Conservation (phyloP, 2,329 filamentous ascomycete species). For the Monosporascus sp. region DNA sequence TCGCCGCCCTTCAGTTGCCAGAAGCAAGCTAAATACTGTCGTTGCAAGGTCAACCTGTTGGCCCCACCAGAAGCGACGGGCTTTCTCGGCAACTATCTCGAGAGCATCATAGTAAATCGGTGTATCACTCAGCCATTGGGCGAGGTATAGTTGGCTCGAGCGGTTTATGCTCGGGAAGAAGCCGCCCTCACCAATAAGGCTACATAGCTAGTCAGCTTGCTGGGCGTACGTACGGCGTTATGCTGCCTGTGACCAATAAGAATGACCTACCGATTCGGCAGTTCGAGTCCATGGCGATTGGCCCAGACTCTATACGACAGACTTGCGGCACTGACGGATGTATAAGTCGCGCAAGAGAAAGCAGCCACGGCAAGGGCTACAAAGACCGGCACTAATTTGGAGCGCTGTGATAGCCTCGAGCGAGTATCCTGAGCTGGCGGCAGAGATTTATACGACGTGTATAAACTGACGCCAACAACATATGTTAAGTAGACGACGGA, state of each 20-base stretch:
- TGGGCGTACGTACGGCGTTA: not conserved
- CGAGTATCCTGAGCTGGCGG: conserved; percentile 32
- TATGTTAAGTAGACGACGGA: conserved; percentile 28
- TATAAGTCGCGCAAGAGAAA: conserved; percentile 24
- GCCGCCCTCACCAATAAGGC: conserved; percentile 20
- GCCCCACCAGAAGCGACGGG: conserved; percentile 56
- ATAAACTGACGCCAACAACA: conserved; percentile 27
- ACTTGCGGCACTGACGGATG: conserved; percentile 22
- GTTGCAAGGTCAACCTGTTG: conserved; percentile 53
- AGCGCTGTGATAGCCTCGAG: conserved; percentile 27
- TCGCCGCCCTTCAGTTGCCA: conserved; percentile 54
- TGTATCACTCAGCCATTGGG: conserved; percentile 49
- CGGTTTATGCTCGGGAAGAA: conserved; percentile 22
- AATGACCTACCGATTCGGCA: conserved; percentile 22
- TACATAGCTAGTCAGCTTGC: conserved; percentile 9
- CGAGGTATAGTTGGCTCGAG: conserved; percentile 32
- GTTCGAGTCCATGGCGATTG: conserved; percentile 28
- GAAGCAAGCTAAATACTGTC: conserved; percentile 50
- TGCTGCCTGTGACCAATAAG: not conserved
- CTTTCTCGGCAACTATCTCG: conserved; percentile 48
- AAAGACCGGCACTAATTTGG: conserved; percentile 29
- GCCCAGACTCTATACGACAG: conserved; percentile 36
- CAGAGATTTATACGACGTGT: conserved; percentile 29
- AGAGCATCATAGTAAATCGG: conserved; percentile 47
- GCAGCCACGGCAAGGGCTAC: conserved; percentile 25